Evolutionary conservation across 2,329 filamentous ascomycete genomes (phyloP), one percentile per base, ranked within the genome.

Genomic region (Xylariaceae sp.): DNA sequence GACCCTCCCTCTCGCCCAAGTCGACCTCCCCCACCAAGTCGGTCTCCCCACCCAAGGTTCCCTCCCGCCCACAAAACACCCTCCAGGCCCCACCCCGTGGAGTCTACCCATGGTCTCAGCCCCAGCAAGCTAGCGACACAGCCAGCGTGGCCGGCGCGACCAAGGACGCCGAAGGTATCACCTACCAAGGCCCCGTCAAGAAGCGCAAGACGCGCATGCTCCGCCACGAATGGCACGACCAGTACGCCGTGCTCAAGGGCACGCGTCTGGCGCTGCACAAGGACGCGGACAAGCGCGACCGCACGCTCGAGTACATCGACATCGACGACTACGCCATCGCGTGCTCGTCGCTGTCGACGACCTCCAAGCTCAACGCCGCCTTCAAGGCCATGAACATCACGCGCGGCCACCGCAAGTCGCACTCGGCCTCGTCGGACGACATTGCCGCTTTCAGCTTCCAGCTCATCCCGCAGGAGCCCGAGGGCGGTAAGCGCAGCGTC

Each of bases 151-250:
- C 64, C 71, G 17, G 17, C 17, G 58, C 70, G 66, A 65, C 72
- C 68, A 72, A 73, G 18, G 73, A 74, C 60, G 70, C 73, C 54
- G 76, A 80, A 56, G 84, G 85, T 58, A 75, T 88, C 63, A 83
- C 84, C 39, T 90, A 92, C 74, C 84, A 89, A 53, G 94, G 94
- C 1, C 92, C 87, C 74, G 96, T 99, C 86, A 92, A 91, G 80
- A 96, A 96, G 80, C 90, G 93, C 71, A 91, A 91, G 77, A 95
- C 88, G 39, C 87, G 86, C 70, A 86, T 96, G 79, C 83, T 96
- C 62, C 89, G 91, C 49, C 90, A 96, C 74, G 92, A 97, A 77
- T 97, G 92, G 92, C 86, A 92, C 70, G 90, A 95, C 72, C 88
- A 91, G 67, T 94, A 93, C 77, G 95, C 94, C 73, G 91, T 90